Evolutionary conservation across 345 rosid species (phyloP).

Genomic region (Populus deltoides): DNA sequence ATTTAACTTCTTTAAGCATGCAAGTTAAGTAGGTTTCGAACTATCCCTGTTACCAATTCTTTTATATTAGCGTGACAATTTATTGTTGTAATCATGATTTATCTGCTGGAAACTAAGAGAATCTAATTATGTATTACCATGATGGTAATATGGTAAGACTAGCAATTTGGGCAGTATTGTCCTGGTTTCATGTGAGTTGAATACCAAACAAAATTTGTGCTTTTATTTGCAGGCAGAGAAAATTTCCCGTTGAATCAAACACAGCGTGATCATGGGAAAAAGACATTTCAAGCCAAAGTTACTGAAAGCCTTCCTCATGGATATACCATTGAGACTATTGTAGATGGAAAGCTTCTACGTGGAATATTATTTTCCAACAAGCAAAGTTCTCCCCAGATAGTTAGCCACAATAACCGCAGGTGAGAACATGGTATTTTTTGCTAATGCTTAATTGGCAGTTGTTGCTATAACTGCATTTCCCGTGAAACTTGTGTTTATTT

Average conservation of each 20-base stretch:
- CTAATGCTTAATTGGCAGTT: constrained; percentile 2
- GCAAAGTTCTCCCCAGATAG: constrained; percentile 33
- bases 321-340: constrained; percentile 73
- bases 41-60: background rate
- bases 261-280: constrained; percentile 57
- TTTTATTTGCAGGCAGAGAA: constrained; percentile 52
- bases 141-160: background rate
- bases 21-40: background rate
- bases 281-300: constrained; percentile 75
- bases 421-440: constrained; percentile 24
- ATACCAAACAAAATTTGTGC: background rate
- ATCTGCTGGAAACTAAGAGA: background rate
- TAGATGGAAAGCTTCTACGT: constrained; percentile 82
- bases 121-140: background rate
- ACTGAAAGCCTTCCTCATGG: constrained; percentile 71
- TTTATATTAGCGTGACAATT: background rate
- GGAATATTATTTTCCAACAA: constrained; percentile 80
- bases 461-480: background rate
- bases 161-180: background rate
- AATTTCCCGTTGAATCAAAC: constrained; percentile 35
- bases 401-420: constrained; percentile 43
- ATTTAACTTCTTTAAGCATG: background rate
- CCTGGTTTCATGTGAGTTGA: background rate
- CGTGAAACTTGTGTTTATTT: constrained; percentile 7
- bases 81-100: background rate